phyloP scores from a whole-genome alignment of 257 asterid species.

The Fraxinus quadrangulata region DNA sequence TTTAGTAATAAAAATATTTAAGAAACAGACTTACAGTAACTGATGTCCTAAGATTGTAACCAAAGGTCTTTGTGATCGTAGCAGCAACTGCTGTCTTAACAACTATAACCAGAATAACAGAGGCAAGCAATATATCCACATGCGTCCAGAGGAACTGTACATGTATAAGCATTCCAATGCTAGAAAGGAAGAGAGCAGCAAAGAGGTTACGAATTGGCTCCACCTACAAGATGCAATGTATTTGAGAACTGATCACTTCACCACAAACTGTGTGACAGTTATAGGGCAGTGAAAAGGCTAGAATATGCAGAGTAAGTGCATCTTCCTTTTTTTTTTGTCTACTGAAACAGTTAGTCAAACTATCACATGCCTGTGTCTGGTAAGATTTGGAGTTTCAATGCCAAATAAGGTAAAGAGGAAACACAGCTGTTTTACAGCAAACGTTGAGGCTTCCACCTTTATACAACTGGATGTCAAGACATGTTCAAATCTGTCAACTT shows the following conservation, averaged over 20 bases:
- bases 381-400: slow-evolving; percentile 10
- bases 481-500: slow-evolving; percentile 4
- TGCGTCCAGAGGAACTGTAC: slow-evolving; percentile 96
- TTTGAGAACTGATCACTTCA: slow-evolving; percentile 3
- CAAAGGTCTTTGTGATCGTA: slow-evolving; percentile 65
- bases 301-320: not conserved
- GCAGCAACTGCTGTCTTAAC: slow-evolving; percentile 84
- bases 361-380: slow-evolving; percentile 12
- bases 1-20: slow-evolving; percentile 14
- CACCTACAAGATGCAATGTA: slow-evolving; percentile 57
- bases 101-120: slow-evolving; percentile 82
- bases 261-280: slow-evolving; percentile 14
- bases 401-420: not conserved
- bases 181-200: slow-evolving; percentile 94
- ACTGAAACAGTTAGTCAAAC: not conserved
- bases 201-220: slow-evolving; percentile 95
- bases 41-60: slow-evolving; percentile 76
- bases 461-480: not conserved
- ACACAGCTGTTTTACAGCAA: not conserved
- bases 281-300: not conserved
- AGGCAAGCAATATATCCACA: slow-evolving; percentile 91
- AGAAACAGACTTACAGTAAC: slow-evolving; percentile 55
- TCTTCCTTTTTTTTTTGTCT: not conserved
- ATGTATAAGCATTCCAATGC: slow-evolving; percentile 94
- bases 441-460: not conserved